Base-by-base conservation (phyloP, 495 filamentous ascomycete species). In the Penicillium cataractarum region DNA sequence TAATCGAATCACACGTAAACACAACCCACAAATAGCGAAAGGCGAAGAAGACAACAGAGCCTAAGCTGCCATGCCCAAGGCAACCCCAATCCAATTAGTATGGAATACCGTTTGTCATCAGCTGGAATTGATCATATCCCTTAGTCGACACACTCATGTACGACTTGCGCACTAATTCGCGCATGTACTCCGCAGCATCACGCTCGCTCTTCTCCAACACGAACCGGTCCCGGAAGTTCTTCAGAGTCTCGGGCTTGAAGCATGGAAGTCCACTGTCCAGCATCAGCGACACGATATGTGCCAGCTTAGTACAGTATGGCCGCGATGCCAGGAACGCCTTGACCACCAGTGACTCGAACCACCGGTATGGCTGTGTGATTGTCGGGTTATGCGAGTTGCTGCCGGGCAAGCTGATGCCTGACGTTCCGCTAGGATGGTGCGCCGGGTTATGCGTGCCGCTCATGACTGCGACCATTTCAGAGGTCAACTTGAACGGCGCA, bases 391-490 rank as follows among this genome's bases (percentile, higher is more conserved):
- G 67, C 31, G 76, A 75, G 53, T 74, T 69, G 13, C 63, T 71
- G 26, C 75, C 76, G 0, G 77, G 73, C 31, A 78, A 55, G 57
- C 71, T 70, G 21, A 76, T 62, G 22, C 71, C 70, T 3, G 72
- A 71, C 32, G 61, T 66, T 35, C 71, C 65, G 22, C 66, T 54
- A 4, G 67, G 60, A 50, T 74, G 71, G 37, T 71, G 64, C 27
- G 77, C 74, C 55, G 81, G 85, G 46, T 76, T 66, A 27, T 71
- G 74, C 60, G 81, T 87, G 42, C 94, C 93, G 27, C 96, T 93
- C 94, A 99, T 99, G 59, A 99, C 96, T 17, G 92, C 89, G 40
- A 99, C 84, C 96, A 99, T 99, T 71, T 99, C 96, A 12, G 87
- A 85, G 0, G 96, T 98, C 54, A 99, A 84, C 76, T 99, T 99